These are phyloP conservation scores for Metarhizium humberi DNA, from an alignment of 2,329 filamentous ascomycete genomes.

Conservation along the genomic window DNA sequence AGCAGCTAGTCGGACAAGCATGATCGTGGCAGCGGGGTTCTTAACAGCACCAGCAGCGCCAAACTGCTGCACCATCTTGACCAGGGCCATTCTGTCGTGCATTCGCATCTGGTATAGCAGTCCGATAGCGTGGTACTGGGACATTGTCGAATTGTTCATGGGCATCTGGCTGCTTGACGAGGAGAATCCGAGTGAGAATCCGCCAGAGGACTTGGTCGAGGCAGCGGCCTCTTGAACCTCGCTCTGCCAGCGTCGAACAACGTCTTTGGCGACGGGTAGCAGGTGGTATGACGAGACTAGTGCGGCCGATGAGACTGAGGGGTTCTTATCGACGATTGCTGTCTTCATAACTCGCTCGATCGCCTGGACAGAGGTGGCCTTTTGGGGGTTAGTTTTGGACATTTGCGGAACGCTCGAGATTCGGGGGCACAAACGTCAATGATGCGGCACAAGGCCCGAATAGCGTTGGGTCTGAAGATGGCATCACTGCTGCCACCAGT, in stretches of 20 bases:
- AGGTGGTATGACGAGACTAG: slow-evolving; percentile 97
- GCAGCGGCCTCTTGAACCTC: slow-evolving; percentile 96
- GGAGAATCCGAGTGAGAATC: slow-evolving; percentile 89
- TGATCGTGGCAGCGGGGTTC: slow-evolving; percentile 84
- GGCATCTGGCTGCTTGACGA: slow-evolving; percentile 63
- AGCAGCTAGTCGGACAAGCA: slow-evolving; percentile 86
- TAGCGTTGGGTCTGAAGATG: slow-evolving; percentile 90
- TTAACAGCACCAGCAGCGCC: slow-evolving; percentile 85
- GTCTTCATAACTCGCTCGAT: slow-evolving; percentile 99
- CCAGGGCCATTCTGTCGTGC: slow-evolving; percentile 94
- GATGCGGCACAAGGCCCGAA: slow-evolving; percentile 88
- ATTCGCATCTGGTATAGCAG: slow-evolving; percentile 95
- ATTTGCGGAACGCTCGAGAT: neutral
- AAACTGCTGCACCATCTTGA: slow-evolving; percentile 99
- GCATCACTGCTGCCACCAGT: slow-evolving; percentile 91
- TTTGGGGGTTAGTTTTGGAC: slow-evolving; percentile 1
- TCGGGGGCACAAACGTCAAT: slow-evolving; percentile 63
- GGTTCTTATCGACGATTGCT: slow-evolving; percentile 97
- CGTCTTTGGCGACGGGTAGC: slow-evolving; percentile 88
- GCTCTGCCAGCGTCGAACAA: slow-evolving; percentile 95
- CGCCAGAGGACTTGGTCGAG: slow-evolving; percentile 76
- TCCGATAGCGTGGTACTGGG: slow-evolving; percentile 96
- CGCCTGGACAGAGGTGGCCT: slow-evolving; percentile 91
- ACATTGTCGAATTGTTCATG: slow-evolving; percentile 94
- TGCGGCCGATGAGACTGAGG: slow-evolving; percentile 91